Evolutionary conservation across 306 rosid genomes (phyloP).

Genomic region (Corylus americana): DNA sequence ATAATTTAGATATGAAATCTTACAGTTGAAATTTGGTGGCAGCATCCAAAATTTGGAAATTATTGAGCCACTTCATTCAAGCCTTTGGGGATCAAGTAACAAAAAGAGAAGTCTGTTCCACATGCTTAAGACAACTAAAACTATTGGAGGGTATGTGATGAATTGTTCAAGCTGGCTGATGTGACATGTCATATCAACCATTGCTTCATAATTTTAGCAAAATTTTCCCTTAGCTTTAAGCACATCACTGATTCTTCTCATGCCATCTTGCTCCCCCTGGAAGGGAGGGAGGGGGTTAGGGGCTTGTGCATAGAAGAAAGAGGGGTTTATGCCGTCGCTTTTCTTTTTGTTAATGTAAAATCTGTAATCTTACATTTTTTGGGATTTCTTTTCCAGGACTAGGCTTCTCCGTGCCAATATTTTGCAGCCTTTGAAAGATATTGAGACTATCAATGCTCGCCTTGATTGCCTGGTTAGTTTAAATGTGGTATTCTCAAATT

Average conservation of each 20-base stretch:
- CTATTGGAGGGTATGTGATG: constrained; percentile 86
- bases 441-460: constrained; percentile 87
- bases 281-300: background rate
- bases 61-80: constrained; percentile 80
- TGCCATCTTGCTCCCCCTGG: background rate
- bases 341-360: background rate
- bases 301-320: background rate
- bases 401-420: constrained; percentile 99
- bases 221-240: background rate
- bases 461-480: constrained; percentile 93
- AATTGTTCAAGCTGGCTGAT: constrained; percentile 29
- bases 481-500: constrained; percentile 18
- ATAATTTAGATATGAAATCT: constrained; percentile 11
- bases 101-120: constrained; percentile 87
- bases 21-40: constrained; percentile 39
- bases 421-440: constrained; percentile 94
- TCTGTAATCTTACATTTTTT: constrained; percentile 31
- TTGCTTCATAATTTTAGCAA: background rate
- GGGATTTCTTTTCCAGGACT: constrained; percentile 58
- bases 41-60: constrained; percentile 96
- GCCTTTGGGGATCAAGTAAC: constrained; percentile 77
- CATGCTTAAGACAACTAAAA: constrained; percentile 95
- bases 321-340: background rate
- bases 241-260: no score
- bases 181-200: background rate